These are phyloP conservation scores for Parastagonospora nodorum DNA, from an alignment of 2,329 filamentous ascomycete genomes.

Conservation along the genomic window DNA sequence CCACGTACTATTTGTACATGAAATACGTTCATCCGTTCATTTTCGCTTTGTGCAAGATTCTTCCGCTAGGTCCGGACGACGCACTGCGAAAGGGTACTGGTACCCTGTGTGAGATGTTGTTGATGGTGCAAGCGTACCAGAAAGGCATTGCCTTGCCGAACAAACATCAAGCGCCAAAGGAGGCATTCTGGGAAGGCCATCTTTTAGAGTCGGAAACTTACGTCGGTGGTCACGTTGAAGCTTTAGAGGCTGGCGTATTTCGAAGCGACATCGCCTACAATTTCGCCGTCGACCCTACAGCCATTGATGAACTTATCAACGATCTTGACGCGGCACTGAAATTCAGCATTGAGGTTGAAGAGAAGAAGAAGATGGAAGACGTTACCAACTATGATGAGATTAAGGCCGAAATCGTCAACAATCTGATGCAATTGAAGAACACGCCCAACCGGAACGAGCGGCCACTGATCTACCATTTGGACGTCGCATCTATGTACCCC, in stretches of 20 bases:
- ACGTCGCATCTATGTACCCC: slow-evolving; percentile 99
- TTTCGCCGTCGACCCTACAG: slow-evolving; percentile 85
- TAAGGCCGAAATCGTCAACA: slow-evolving; percentile 77
- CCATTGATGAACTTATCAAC: slow-evolving; percentile 83
- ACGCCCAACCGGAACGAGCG: slow-evolving; percentile 84
- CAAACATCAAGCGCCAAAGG: slow-evolving; percentile 88
- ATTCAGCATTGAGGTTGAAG: slow-evolving; percentile 69
- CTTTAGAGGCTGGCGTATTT: slow-evolving; percentile 98
- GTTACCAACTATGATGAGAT: slow-evolving; percentile 63
- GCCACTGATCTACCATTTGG: slow-evolving; percentile 95
- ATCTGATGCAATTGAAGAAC: slow-evolving; percentile 73
- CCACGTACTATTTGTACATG: slow-evolving; percentile 99
- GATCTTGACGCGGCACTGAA: slow-evolving; percentile 88
- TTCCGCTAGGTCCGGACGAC: slow-evolving; percentile 91
- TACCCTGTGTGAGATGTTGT: slow-evolving; percentile 97
- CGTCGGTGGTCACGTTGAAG: slow-evolving; percentile 97
- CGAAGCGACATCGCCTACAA: slow-evolving; percentile 93
- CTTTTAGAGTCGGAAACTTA: slow-evolving; percentile 96
- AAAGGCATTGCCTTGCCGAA: slow-evolving; percentile 92
- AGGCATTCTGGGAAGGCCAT: slow-evolving; percentile 96
- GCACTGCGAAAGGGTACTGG: slow-evolving; percentile 93
- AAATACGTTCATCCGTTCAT: slow-evolving; percentile 99
- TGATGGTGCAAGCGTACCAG: slow-evolving; percentile 98
- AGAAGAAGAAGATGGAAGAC: slow-evolving; percentile 59
- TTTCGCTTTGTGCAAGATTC: slow-evolving; percentile 96